phyloP scores from a whole-genome alignment of 768 basidiomycete genomes.

The Mrakia hoshinonis region DNA sequence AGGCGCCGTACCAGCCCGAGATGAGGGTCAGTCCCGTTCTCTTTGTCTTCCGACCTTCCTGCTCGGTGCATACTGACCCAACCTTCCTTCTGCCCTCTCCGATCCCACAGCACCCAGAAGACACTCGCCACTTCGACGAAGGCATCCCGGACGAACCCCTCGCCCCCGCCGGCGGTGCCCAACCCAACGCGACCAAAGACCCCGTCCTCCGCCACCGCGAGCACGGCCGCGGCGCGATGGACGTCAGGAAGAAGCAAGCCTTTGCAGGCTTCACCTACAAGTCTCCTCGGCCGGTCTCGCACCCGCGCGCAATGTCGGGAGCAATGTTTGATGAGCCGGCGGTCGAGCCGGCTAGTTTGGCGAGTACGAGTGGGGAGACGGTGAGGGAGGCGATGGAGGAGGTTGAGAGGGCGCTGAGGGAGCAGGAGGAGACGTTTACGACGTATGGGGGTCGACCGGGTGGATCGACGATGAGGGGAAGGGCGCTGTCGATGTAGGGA shows the following conservation, averaged over 20 bases:
- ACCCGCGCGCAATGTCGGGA: neutral
- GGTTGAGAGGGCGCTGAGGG: no score
- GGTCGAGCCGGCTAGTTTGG: no score
- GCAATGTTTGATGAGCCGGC: neutral
- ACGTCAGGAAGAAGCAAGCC: conserved; percentile 64
- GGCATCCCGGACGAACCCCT: conserved; percentile 72
- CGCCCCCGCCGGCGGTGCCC: conserved; percentile 51
- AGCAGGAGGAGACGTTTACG: no score
- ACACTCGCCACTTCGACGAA: conserved; percentile 67
- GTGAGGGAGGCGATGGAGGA: no score
- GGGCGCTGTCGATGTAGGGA: no score
- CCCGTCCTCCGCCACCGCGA: conserved; percentile 75
- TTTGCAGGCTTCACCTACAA: conserved; percentile 25
- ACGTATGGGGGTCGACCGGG: no score
- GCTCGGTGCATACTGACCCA: no score
- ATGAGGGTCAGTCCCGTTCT: conserved; percentile 50
- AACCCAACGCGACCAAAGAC: conserved; percentile 71
- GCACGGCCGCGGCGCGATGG: conserved; percentile 76
- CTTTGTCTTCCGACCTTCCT: neutral
- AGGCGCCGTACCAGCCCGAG: conserved; percentile 83
- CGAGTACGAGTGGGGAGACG: no score
- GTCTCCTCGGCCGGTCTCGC: neutral
- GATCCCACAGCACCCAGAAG: neutral
- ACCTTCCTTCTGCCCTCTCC: neutral
- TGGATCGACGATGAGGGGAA: no score